Conservation (phyloP, 2,329 filamentous ascomycete genomes). For the Xylaria sp. region DNA sequence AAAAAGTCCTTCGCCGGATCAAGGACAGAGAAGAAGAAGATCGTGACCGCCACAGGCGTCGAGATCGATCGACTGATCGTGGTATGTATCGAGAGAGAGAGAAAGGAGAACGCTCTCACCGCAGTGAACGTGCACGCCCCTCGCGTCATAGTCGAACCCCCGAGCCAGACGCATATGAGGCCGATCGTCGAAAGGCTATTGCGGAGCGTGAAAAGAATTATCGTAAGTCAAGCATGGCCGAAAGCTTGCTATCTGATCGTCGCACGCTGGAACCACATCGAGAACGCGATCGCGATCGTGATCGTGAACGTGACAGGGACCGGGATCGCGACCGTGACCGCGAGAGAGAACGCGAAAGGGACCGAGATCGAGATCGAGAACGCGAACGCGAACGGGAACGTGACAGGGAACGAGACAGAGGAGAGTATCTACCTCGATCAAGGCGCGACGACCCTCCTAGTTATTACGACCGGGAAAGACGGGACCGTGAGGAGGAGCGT, state of each 20-base stretch:
- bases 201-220: slow-evolving; percentile 95
- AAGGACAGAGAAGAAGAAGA: slow-evolving; percentile 93
- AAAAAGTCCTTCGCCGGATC: slow-evolving; percentile 90
- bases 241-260: slow-evolving; percentile 68
- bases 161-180: slow-evolving; percentile 95
- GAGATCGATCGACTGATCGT: slow-evolving; percentile 67
- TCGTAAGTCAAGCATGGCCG: slow-evolving; percentile 79
- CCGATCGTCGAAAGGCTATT: slow-evolving; percentile 91
- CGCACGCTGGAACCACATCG: slow-evolving; percentile 60
- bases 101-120: slow-evolving; percentile 72
- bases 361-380: slow-evolving; percentile 53
- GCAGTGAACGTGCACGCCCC: slow-evolving; percentile 63
- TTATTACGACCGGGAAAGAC: slow-evolving; percentile 85
- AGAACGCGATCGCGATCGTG: slow-evolving; percentile 54
- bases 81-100: slow-evolving; percentile 66
- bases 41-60: slow-evolving; percentile 68
- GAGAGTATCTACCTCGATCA: slow-evolving; percentile 63
- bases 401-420: slow-evolving; percentile 58
- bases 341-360: slow-evolving; percentile 51
- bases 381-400: slow-evolving; percentile 54
- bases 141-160: slow-evolving; percentile 82
- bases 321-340: slow-evolving; percentile 54
- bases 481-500: slow-evolving; percentile 89
- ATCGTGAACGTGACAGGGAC: slow-evolving; percentile 58
- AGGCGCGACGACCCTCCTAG: slow-evolving; percentile 71